Evolutionary conservation across 352 stramenopile species (phyloP), one percentile per base, ranked within the genome.

Genomic region (Pythium aristosporum): DNA sequence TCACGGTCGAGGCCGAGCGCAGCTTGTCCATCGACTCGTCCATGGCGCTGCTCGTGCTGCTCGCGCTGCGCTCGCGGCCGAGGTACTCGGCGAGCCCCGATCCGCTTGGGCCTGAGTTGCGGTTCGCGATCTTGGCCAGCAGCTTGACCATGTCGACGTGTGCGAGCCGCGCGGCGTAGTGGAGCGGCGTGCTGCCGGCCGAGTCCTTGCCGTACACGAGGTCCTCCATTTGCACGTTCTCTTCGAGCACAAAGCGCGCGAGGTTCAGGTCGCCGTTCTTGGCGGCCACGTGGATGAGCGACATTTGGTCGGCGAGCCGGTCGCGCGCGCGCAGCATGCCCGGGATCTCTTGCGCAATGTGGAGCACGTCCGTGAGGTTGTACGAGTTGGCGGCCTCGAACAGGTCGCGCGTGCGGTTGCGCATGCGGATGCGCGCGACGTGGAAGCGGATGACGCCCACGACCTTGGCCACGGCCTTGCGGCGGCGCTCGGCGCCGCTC

Each of bases 111-210:
- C 76, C 78, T 9, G 82, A 90, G 57, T 91, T 94, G 34, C 85
- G 85, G 68, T 96, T 96, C 2, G 84, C 87, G 54, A 94, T 86
- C 72, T 88, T 92, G 1, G 85, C 76, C 18, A 96, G 71, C 42
- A 94, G 68, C 25, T 91, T 88, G 6, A 95, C 80, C 85, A 96
- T 94, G 55, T 94, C 87, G 16, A 94, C 37, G 63, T 96, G 84
- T 1, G 82, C 85, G 10, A 95, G 63, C 5, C 81, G 82, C 11
- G 72, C 73, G 0, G 88, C 85, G 55, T 95, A 96, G 69, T 96
- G 88, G 55, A 96, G 75, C 20, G 88, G 88, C 20, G 88, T 95
- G 58, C 82, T 94, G 5, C 87, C 88, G 6, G 80, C 68, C 2
- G 73, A 72, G 72, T 95, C 88, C 25, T 78, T 87, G 54, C 85